A percentile compares a stretch with the other conserved stretches of the same genome.
phyloP scores from a whole-genome alignment of 2,329 filamentous ascomycete genomes.

The Fusarium globosum region DNA sequence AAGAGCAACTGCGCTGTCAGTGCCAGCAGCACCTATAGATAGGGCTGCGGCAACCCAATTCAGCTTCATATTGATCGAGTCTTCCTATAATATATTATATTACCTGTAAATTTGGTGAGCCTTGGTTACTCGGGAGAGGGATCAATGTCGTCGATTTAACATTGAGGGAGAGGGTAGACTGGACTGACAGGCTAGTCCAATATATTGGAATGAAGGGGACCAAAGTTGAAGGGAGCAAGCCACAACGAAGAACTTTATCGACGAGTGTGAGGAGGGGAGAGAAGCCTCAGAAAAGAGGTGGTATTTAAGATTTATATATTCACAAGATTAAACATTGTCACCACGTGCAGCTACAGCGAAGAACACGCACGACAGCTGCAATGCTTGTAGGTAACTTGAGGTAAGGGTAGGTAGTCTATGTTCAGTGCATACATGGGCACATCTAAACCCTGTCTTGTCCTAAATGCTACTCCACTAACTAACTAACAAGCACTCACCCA shows the following conservation, averaged over 20 bases:
- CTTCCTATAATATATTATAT: neutral
- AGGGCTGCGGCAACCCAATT: slow-evolving; percentile 47
- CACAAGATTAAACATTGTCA: neutral
- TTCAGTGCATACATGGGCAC: neutral
- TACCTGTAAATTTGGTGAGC: neutral
- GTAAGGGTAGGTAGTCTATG: neutral
- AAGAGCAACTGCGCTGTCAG: slow-evolving; percentile 39
- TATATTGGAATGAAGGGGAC: slow-evolving; percentile 16
- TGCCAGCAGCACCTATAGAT: slow-evolving; percentile 46
- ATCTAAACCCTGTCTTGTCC: neutral
- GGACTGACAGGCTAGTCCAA: slow-evolving; percentile 21
- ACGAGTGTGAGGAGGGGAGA: neutral
- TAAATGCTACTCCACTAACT: neutral
- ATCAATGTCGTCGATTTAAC: neutral
- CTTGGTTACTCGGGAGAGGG: neutral
- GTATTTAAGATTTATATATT: slow-evolving; percentile 16
- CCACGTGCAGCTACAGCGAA: neutral
- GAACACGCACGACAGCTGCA: slow-evolving; percentile 6
- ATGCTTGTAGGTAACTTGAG: neutral
- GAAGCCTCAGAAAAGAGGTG: neutral
- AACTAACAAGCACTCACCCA: neutral
- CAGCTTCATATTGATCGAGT: slow-evolving; percentile 49
- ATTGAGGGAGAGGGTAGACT: neutral
- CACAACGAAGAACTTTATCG: neutral
- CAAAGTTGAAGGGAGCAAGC: neutral